These are phyloP conservation scores for Cardiosporidium cionae DNA, from an alignment of 169 alveolate species.

Conservation along the genomic window DNA sequence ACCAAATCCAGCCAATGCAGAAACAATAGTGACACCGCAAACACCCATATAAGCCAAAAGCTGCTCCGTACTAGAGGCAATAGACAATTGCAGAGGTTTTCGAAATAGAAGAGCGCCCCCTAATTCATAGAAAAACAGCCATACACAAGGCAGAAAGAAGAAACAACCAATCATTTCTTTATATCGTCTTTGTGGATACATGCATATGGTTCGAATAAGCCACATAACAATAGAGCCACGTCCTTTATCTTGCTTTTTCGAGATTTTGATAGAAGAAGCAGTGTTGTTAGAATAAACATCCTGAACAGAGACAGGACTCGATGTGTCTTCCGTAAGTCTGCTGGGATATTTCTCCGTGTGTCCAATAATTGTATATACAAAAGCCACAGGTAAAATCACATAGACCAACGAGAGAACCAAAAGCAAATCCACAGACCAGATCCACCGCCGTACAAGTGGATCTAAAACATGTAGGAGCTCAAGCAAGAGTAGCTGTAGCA, in stretches of 20 bases:
- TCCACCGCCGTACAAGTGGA: conserved; percentile 5
- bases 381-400: conserved; percentile 12
- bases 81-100: conserved; percentile 6
- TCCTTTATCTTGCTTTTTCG: too few relatives aligned
- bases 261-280: too few relatives aligned
- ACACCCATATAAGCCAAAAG: conserved; percentile 24
- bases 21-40: conserved; percentile 25
- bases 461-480: conserved; percentile 24
- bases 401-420: conserved; percentile 15
- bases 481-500: conserved; percentile 26
- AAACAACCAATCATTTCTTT: conserved; percentile 5
- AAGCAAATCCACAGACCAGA: conserved; percentile 17
- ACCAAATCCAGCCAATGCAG: conserved; percentile 31
- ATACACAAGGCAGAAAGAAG: conserved; percentile 14
- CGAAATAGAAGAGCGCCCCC: conserved; percentile 20
- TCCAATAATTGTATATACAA: conserved; percentile 5
- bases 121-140: conserved; percentile 22
- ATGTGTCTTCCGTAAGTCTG: too few relatives aligned
- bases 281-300: too few relatives aligned
- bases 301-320: too few relatives aligned
- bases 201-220: too few relatives aligned
- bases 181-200: conserved; percentile 6
- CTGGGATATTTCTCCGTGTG: too few relatives aligned
- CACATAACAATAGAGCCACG: too few relatives aligned
- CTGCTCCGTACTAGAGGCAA: conserved; percentile 17